Percentiles rank a stretch among this genome's conserved stretches.
Conservation (phyloP, 495 filamentous ascomycete species). For the Aspergillus mulundensis region DNA sequence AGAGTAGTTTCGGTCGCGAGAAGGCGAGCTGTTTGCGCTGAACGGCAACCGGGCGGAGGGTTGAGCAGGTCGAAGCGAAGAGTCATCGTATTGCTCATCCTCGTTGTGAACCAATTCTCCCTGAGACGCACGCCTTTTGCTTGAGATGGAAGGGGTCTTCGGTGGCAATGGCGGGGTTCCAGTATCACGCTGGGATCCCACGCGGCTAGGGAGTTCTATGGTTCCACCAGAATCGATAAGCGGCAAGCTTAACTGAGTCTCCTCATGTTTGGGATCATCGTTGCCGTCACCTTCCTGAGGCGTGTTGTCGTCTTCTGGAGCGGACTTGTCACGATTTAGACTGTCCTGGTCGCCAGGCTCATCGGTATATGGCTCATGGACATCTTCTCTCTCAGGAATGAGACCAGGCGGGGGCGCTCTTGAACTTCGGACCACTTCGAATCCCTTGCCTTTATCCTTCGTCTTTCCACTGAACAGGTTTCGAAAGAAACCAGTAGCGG, state of each 20-base stretch:
- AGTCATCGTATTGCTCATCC: conserved; percentile 2
- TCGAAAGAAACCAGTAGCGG: conserved; percentile 84
- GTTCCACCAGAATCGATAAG: conserved; percentile 57
- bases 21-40: conserved; percentile 49
- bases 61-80: conserved; percentile 12
- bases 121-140: conserved; percentile 46
- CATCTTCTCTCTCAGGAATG: conserved; percentile 34
- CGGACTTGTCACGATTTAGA: conserved; percentile 26
- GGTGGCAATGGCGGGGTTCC: conserved; percentile 31
- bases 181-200: conserved; percentile 55
- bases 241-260: conserved; percentile 50
- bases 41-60: conserved; percentile 55
- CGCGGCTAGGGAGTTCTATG: conserved; percentile 62
- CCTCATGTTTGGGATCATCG: conserved; percentile 9
- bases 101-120: conserved; percentile 8
- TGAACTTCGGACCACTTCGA: conserved; percentile 89
- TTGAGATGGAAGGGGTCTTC: conserved; percentile 46
- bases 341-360: conserved; percentile 44
- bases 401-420: conserved; percentile 52
- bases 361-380: conserved; percentile 57
- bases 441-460: conserved; percentile 88
- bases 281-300: conserved; percentile 49
- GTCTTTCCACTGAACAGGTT: conserved; percentile 73
- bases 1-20: conserved; percentile 43
- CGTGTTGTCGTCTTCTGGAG: conserved; percentile 35